Base-by-base conservation (phyloP, 208 protist genomes). In the Leishmania guyanensis region DNA sequence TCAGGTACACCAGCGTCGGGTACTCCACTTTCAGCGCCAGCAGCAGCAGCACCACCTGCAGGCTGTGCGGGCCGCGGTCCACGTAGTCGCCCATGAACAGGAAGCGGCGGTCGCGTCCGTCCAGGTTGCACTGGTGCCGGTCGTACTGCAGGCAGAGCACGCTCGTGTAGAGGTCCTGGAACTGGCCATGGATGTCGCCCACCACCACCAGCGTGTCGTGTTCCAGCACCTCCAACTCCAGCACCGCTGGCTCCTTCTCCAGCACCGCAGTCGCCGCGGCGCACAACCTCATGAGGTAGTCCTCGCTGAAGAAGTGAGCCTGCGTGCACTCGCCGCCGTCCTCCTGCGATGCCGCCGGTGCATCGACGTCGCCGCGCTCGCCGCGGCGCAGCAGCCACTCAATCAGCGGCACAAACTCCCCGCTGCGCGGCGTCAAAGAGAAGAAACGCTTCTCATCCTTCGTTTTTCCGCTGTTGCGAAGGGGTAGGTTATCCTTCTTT, bases 21-120 rank as follows among this genome's bases (percentile, higher is more conserved):
- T 88, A 93, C 79, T 96, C 88, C 33, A 95, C 89, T 83, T 96
- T 96, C 46, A 97, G 88, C n/a, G 92, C 93, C 39, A 96, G 80
- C 53, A 96, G 98, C 91, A 91, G 88, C 81, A 91, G 81, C 70
- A 88, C 84, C 60, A 89, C 82, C 83, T 91, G 85, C 48, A 89
- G 71, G 78, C 88, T 91, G 74, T 89, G 75, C 53, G 88, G 86
- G 62, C 88, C 88, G 60, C 88, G 85, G 83, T 99, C 99, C n/a
- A 99, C 99, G 86, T 99, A 99, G 86, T 99, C 99, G 26, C 99
- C 99, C 26, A 99, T 91, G 91, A 99, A 99, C 33, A 99, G 91
- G 77, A 95, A 94, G 73, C 72, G 86, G 50, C 86, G 48, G 75
- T 84, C 75, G 43, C 74, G 66, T 3, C 81, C 78, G n/a, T 75